These are phyloP conservation scores for Persicaria tinctoria DNA, from an alignment of 148 eudicot species.

Conservation along the genomic window DNA sequence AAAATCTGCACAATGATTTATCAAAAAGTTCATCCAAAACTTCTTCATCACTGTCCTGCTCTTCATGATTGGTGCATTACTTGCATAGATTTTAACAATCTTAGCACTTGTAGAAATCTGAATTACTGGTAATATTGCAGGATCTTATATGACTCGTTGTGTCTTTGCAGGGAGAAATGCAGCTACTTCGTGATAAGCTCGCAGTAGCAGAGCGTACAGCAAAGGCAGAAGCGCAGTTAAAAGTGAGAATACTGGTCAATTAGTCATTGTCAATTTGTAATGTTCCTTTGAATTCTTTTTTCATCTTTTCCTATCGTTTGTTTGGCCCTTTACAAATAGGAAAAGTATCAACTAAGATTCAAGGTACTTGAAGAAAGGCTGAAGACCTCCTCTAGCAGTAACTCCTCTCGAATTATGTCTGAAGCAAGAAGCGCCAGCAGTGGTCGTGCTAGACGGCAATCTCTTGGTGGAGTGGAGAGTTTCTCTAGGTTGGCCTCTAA, in stretches of 20 bases:
- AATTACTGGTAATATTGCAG: neutral
- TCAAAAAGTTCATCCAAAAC: neutral
- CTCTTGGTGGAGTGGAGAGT: constrained; percentile 68
- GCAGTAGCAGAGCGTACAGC: constrained; percentile 88
- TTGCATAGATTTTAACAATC: too few relatives aligned
- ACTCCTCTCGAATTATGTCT: constrained; percentile 32
- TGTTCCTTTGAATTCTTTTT: neutral
- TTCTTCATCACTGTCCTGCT: too few relatives aligned
- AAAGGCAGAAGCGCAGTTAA: constrained; percentile 85
- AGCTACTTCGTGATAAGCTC: constrained; percentile 83
- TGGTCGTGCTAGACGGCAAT: constrained; percentile 60
- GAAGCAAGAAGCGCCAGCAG: constrained; percentile 52
- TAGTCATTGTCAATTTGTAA: neutral
- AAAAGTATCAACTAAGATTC: constrained; percentile 79
- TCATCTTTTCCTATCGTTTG: constrained; percentile 11
- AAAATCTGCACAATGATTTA: neutral
- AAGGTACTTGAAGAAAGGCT: constrained; percentile 91
- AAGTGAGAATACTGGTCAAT: constrained; percentile 39
- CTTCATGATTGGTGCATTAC: too few relatives aligned
- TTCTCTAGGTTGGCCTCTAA: constrained; percentile 53
- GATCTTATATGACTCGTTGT: neutral
- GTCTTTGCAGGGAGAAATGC: constrained; percentile 61
- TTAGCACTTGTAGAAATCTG: neutral
- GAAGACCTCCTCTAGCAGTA: constrained; percentile 36
- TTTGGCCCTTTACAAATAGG: constrained; percentile 29